Percentiles rank a stretch among this genome's conserved stretches.
Conservation (phyloP, 2,329 filamentous ascomycete genomes). For the Cladosporium sp. region DNA sequence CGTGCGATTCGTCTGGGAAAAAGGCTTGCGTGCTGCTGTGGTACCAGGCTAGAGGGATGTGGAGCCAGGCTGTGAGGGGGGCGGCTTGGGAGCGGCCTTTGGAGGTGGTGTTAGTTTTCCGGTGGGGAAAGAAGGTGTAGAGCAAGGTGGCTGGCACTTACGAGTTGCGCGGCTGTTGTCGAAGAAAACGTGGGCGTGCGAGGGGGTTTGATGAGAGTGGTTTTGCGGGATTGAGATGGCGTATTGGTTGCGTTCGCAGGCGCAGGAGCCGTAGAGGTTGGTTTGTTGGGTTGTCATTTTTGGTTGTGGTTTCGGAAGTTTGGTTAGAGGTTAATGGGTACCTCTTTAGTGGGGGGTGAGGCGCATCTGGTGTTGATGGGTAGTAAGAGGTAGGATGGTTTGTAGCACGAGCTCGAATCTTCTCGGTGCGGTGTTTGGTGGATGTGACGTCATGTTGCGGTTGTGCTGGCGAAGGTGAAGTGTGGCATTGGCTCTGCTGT, state of each 20-base stretch:
- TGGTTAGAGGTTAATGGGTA: too few species aligned
- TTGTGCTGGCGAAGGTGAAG: too few species aligned
- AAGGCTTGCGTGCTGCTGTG: constrained; percentile 69
- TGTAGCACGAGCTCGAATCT: too few species aligned
- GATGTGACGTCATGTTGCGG: too few species aligned
- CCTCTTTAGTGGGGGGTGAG: too few species aligned
- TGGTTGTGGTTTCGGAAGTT: background rate
- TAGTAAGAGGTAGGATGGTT: too few species aligned
- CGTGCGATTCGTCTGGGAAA: constrained; percentile 65
- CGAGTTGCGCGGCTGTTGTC: constrained; percentile 65
- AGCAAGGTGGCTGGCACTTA: constrained; percentile 49
- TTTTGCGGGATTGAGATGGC: constrained; percentile 62
- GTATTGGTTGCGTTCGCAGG: constrained; percentile 82
- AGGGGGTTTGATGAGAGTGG: constrained; percentile 31
- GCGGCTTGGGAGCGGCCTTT: constrained; percentile 61
- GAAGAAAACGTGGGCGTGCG: constrained; percentile 66
- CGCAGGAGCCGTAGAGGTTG: constrained; percentile 67
- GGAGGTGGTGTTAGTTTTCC: background rate
- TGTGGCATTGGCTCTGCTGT: too few species aligned
- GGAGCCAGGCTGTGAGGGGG: constrained; percentile 74
- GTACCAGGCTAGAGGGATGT: constrained; percentile 77
- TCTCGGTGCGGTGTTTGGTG: too few species aligned
- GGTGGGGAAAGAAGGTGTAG: background rate
- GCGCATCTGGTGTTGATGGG: too few species aligned
- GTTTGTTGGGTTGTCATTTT: background rate